These are phyloP conservation scores for Metschnikowia kofuensis DNA, from an alignment of 805 yeast genomes.

Conservation along the genomic window DNA sequence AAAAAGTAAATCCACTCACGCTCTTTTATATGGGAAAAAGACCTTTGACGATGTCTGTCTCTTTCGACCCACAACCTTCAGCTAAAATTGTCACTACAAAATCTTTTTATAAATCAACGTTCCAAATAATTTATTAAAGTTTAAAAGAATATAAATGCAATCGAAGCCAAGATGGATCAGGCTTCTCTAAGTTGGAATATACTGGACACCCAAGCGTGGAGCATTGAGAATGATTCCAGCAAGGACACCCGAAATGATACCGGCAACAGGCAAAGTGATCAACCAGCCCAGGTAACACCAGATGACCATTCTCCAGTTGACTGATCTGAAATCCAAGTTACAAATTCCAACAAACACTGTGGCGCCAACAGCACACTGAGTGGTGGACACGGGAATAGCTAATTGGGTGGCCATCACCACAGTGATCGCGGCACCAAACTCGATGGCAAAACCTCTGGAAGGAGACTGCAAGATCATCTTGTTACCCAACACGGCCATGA, in stretches of 20 bases:
- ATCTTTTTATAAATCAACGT: no score
- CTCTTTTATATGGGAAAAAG: no score
- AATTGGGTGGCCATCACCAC: slow-evolving; percentile 73
- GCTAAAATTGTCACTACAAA: no score
- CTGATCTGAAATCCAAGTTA: slow-evolving; percentile 58
- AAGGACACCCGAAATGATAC: slow-evolving; percentile 64
- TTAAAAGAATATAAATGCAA: neutral
- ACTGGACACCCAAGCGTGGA: slow-evolving; percentile 42
- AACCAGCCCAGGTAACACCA: slow-evolving; percentile 76
- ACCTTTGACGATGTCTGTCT: no score
- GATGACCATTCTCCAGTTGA: slow-evolving; percentile 73
- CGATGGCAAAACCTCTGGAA: slow-evolving; percentile 72
- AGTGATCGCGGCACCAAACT: slow-evolving; percentile 75
- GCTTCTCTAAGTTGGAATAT: slow-evolving; percentile 14
- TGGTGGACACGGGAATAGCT: slow-evolving; percentile 70
- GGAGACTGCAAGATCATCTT: slow-evolving; percentile 74
- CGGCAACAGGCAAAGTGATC: slow-evolving; percentile 70
- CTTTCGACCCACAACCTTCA: no score
- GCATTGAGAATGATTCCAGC: slow-evolving; percentile 65
- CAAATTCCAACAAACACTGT: slow-evolving; percentile 74
- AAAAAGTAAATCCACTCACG: no score
- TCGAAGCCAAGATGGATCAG: neutral
- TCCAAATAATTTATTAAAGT: neutral
- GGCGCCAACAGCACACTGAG: slow-evolving; percentile 78
- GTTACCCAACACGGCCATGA: slow-evolving; percentile 71